Base-by-base conservation (phyloP, 2,329 filamentous ascomycete genomes). In the Coniochaeta hoffmannii region DNA sequence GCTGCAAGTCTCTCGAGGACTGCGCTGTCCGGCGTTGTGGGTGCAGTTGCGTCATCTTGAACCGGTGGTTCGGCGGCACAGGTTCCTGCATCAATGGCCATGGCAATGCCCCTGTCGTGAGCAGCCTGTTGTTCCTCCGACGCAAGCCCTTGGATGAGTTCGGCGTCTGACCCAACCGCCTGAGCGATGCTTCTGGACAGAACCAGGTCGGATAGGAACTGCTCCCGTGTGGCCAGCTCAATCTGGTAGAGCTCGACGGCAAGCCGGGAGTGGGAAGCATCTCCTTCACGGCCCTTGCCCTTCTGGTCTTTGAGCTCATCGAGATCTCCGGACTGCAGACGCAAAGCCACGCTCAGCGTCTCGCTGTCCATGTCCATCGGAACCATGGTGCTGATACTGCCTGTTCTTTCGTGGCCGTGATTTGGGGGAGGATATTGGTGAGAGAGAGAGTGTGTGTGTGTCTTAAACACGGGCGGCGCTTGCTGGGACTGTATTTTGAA, bases 281-380 rank as follows among this genome's bases (percentile, higher is more conserved):
- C 54, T 8, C 59, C 59, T 12, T 54, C 53, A 4, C 54, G 59
- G 7, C 53, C 19, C 30, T 65, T 65, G 1, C 62, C 63, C 31
- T 65, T 65, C 1, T 14, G 24, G 22, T 55, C 28, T 17, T 30
- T 15, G n/a, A 60, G 54, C 7, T 35, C 50, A 0, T 55, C n/a
- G 1, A 64, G 35, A 6, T 65, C 61, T 11, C 62, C 59, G 6
- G 60, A 57, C n/a, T 63, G 58, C 17, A 62, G 31, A 41, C 61
- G 55, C 6, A 62, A 24, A 22, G 56, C 34, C 15, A 62, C 49
- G 35, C 50, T 50, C 30, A 57, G 41, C 3, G 57, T 60, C 36
- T 41, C 36, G 24, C 10, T 7, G 10, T 41, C 36, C 17, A 41
- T 19, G 15, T 41, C 36, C 12, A 4, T 3, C 10, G 24, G 17